Evolutionary conservation across 441 rosid genomes (phyloP).

Genomic region (Pelargonium myrrhifolium): DNA sequence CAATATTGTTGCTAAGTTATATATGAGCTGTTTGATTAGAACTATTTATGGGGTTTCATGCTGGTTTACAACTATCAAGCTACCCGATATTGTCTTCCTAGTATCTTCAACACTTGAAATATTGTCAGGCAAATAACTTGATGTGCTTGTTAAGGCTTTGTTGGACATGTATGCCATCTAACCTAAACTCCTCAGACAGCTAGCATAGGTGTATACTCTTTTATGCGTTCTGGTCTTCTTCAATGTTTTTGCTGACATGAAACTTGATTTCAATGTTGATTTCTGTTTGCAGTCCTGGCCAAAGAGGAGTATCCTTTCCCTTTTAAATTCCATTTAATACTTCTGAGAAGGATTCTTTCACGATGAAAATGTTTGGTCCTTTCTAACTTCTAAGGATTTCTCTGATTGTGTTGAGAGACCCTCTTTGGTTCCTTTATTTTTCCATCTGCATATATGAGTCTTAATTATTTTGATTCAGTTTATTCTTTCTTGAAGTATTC

Average conservation of each 20-base stretch:
- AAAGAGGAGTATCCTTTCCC: background rate
- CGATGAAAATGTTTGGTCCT: background rate
- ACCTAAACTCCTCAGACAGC: background rate
- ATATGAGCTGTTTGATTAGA: background rate
- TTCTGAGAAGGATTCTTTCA: background rate
- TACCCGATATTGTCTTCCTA: background rate
- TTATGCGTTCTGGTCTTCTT: background rate
- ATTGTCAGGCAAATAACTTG: background rate
- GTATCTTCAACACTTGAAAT: background rate
- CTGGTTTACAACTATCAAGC: background rate
- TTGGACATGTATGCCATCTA: background rate
- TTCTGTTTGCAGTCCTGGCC: background rate
- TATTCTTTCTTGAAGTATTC: conserved; percentile 11
- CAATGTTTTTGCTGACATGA: background rate
- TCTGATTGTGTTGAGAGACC: background rate
- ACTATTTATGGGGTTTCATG: background rate
- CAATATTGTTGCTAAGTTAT: background rate
- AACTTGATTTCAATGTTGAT: background rate
- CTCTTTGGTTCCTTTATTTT: background rate
- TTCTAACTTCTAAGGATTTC: background rate
- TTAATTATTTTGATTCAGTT: conserved; percentile 4
- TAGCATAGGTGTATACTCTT: background rate
- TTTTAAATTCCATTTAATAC: background rate
- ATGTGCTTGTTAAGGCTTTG: background rate
- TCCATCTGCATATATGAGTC: background rate